Evolutionary conservation across 2,329 filamentous ascomycete genomes (phyloP).

Genomic region (Aspergillus quadrilineatus): DNA sequence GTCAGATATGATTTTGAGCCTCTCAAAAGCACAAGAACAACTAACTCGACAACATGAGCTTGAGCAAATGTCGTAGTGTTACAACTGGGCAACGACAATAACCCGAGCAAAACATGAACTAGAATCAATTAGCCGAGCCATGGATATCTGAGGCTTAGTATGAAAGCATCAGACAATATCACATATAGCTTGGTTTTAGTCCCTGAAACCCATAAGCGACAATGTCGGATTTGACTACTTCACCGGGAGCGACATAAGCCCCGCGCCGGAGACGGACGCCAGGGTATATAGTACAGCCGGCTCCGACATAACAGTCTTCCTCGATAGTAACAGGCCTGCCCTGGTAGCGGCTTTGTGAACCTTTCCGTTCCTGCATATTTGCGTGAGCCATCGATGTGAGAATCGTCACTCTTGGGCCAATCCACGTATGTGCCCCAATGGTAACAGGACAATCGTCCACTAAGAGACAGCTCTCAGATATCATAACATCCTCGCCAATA

Average conservation of each 20-base stretch:
- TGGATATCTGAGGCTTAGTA: neutral
- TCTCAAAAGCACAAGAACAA: too few species aligned
- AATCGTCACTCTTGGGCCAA: conserved; percentile 83
- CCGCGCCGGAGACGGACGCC: conserved; percentile 44
- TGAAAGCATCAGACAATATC: conserved; percentile 11
- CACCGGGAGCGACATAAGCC: conserved; percentile 47
- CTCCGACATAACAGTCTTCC: conserved; percentile 66
- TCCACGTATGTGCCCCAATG: conserved; percentile 68
- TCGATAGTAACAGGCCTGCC: conserved; percentile 75
- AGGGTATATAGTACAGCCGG: conserved; percentile 58
- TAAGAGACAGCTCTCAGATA: conserved; percentile 80
- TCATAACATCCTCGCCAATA: conserved; percentile 79
- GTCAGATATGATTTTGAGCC: conserved; percentile 5
- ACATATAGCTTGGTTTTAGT: conserved; percentile 44
- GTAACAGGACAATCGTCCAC: conserved; percentile 80
- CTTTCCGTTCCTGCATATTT: conserved; percentile 71
- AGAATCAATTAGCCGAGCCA: neutral
- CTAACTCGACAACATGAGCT: too few species aligned
- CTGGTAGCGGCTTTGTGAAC: conserved; percentile 68
- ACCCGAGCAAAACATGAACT: neutral
- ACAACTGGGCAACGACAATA: neutral
- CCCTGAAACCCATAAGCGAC: conserved; percentile 44
- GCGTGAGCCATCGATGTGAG: conserved; percentile 72
- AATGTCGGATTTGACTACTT: conserved; percentile 46
- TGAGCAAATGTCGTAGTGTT: too few species aligned